phyloP scores from a whole-genome alignment of 129 eudicot genomes.

The Smallanthus sonchifolius region DNA sequence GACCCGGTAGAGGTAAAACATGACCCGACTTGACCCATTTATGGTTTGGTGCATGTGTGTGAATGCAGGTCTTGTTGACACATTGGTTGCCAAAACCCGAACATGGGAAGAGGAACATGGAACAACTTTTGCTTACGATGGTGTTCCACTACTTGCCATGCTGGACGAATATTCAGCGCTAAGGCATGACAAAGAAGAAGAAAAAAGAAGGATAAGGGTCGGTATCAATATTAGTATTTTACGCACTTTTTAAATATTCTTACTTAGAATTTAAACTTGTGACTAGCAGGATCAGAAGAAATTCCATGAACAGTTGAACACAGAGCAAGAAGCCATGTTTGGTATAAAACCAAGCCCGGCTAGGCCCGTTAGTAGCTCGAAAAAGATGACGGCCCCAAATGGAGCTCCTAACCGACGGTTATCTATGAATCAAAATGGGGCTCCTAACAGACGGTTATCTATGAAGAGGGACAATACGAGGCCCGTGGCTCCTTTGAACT shows the following conservation, averaged over 20 bases:
- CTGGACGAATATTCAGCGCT: constrained; percentile 74
- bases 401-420: constrained; percentile 59
- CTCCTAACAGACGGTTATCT: constrained; percentile 26
- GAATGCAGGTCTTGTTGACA: constrained; percentile 75
- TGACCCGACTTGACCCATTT: background rate
- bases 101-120: constrained; percentile 94
- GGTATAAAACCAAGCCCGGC: constrained; percentile 90
- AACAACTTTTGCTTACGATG: constrained; percentile 72
- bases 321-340: constrained; percentile 66
- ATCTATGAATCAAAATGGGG: constrained; percentile 57
- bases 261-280: constrained; percentile 3
- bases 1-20: background rate
- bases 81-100: constrained; percentile 77
- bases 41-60: constrained; percentile 11
- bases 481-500: constrained; percentile 77
- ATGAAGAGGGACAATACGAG: constrained; percentile 50
- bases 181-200: constrained; percentile 95
- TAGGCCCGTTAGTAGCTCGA: constrained; percentile 47
- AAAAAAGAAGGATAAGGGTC: constrained; percentile 87
- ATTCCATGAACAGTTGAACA: constrained; percentile 67
- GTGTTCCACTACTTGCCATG: constrained; percentile 96
- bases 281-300: constrained; percentile 79
- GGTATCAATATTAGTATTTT: constrained; percentile 20
- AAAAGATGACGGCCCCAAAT: constrained; percentile 52
- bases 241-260: background rate